phyloP scores from a whole-genome alignment of 805 yeast species.

The Ogataea pignaliae region DNA sequence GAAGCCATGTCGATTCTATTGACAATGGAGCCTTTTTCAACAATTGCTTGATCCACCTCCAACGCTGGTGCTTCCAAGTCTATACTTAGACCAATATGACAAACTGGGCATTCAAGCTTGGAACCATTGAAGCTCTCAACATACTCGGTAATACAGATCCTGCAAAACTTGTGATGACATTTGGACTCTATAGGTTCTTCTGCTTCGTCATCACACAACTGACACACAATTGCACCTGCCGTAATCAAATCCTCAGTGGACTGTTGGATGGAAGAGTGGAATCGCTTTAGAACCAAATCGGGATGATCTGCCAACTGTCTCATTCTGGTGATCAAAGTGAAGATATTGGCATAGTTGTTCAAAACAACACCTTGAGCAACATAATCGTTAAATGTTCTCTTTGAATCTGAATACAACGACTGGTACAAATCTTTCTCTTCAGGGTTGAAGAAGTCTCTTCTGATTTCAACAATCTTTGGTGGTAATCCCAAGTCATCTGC shows the following conservation, averaged over 20 bases:
- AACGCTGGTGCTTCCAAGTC: slow-evolving; percentile 85
- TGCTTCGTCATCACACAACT: slow-evolving; percentile 94
- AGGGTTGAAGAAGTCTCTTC: slow-evolving; percentile 84
- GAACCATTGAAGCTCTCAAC: slow-evolving; percentile 73
- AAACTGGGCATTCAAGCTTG: slow-evolving; percentile 85
- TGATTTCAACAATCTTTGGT: slow-evolving; percentile 86
- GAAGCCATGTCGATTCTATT: slow-evolving; percentile 77
- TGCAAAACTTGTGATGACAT: slow-evolving; percentile 91
- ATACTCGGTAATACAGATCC: slow-evolving; percentile 89
- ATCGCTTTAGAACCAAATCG: slow-evolving; percentile 79
- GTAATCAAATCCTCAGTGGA: slow-evolving; percentile 28
- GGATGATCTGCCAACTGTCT: slow-evolving; percentile 98
- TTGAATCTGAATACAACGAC: slow-evolving; percentile 80
- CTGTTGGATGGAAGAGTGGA: slow-evolving; percentile 32
- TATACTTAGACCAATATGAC: slow-evolving; percentile 89
- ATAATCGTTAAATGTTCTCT: slow-evolving; percentile 83
- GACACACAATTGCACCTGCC: slow-evolving; percentile 69
- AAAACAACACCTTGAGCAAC: slow-evolving; percentile 96
- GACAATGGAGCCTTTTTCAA: slow-evolving; percentile 69
- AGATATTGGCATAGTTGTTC: slow-evolving; percentile 95
- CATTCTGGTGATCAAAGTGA: slow-evolving; percentile 94
- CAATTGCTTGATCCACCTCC: slow-evolving; percentile 55
- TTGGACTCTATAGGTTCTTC: slow-evolving; percentile 95
- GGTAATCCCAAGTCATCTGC: slow-evolving; percentile 98
- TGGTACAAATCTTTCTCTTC: slow-evolving; percentile 93